A percentile compares a stretch with the other conserved stretches of the same genome.
Evolutionary conservation across 768 basidiomycete species (phyloP).

Genomic region (Amanita thiersii): DNA sequence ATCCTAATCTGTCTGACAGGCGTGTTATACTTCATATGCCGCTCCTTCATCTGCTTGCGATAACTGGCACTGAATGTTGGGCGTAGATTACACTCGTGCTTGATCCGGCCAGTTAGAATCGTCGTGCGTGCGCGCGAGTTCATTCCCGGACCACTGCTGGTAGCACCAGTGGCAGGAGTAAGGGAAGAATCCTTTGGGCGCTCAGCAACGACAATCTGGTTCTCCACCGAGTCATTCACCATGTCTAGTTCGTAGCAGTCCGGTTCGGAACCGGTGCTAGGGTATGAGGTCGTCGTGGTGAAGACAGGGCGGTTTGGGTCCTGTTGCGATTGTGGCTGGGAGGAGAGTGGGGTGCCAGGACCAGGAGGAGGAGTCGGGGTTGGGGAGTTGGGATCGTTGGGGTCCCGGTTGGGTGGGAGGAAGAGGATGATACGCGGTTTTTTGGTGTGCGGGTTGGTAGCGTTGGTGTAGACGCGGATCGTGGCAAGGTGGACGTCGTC

Average conservation of each 20-base stretch:
- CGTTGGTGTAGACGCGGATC: slow-evolving; percentile 66
- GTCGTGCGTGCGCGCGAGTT: slow-evolving; percentile 67
- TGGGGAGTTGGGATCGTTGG: slow-evolving; percentile 16
- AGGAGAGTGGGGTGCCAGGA: neutral
- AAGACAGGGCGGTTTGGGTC: slow-evolving; percentile 30
- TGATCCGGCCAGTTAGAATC: slow-evolving; percentile 71
- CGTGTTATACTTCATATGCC: slow-evolving; percentile 59
- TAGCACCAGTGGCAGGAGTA: slow-evolving; percentile 23
- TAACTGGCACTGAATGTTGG: slow-evolving; percentile 64
- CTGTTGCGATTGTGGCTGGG: slow-evolving; percentile 9
- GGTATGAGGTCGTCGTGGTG: slow-evolving; percentile 22
- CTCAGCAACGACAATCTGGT: slow-evolving; percentile 81
- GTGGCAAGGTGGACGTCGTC: slow-evolving; percentile 80
- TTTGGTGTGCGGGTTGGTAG: slow-evolving; percentile 29
- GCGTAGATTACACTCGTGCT: slow-evolving; percentile 71
- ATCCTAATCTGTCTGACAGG: slow-evolving; percentile 57
- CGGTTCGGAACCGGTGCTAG: slow-evolving; percentile 30
- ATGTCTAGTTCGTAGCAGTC: slow-evolving; percentile 86
- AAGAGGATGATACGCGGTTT: slow-evolving; percentile 60
- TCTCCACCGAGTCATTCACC: slow-evolving; percentile 77
- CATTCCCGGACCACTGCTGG: slow-evolving; percentile 24
- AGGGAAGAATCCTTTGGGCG: slow-evolving; percentile 57
- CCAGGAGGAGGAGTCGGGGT: slow-evolving; percentile 15
- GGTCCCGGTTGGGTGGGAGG: slow-evolving; percentile 50
- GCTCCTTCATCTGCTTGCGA: slow-evolving; percentile 62